Conservation (phyloP, 2,329 filamentous ascomycete genomes). For the Coniochaeta sp. region DNA sequence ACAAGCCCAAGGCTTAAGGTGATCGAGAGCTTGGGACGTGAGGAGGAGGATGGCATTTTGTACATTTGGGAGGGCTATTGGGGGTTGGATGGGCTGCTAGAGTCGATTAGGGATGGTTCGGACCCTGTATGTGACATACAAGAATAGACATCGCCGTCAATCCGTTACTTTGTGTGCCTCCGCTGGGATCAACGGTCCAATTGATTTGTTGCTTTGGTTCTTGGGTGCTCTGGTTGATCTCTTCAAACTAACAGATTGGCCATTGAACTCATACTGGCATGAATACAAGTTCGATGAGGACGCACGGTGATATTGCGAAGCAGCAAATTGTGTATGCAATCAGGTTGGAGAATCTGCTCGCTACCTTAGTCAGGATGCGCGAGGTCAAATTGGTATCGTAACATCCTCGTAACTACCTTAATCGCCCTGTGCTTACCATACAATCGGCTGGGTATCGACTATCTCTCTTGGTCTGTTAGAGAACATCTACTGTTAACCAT, state of each 20-base stretch:
- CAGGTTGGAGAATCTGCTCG: too few species aligned
- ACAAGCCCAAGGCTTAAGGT: constrained; percentile 35
- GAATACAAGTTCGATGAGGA: too few species aligned
- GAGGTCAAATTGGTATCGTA: too few species aligned
- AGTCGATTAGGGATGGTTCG: background rate
- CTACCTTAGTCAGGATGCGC: too few species aligned
- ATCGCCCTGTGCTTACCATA: too few species aligned
- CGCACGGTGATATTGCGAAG: too few species aligned
- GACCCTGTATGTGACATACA: constrained; percentile 10
- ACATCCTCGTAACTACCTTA: too few species aligned
- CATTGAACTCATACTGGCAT: background rate
- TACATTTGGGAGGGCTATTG: background rate
- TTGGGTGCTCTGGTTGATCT: too few species aligned
- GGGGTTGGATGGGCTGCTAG: background rate
- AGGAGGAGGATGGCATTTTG: constrained; percentile 5
- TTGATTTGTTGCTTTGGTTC: background rate
- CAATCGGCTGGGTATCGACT: too few species aligned
- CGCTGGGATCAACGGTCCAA: background rate
- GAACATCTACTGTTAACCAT: background rate
- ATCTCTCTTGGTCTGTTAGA: too few species aligned
- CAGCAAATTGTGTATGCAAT: too few species aligned
- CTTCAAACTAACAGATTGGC: too few species aligned
- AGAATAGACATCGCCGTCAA: constrained; percentile 8
- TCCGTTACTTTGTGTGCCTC: background rate
- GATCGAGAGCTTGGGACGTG: constrained; percentile 4